These are phyloP conservation scores for Hypoxylon fragiforme DNA, from an alignment of 495 filamentous ascomycete genomes.

Conservation along the genomic window DNA sequence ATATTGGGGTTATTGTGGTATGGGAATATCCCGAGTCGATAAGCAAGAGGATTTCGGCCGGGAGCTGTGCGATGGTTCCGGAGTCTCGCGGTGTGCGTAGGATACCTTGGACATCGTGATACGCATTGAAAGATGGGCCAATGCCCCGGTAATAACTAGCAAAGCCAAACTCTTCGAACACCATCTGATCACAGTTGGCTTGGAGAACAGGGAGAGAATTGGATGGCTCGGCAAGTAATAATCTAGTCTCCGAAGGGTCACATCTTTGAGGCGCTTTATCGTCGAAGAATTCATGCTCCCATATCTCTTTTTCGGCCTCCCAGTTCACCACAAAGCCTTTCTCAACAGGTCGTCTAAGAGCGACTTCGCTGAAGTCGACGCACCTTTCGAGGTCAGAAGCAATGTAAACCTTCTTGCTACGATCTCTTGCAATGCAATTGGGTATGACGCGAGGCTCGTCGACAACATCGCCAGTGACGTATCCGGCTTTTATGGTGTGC, in stretches of 20 bases:
- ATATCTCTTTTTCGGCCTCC: slow-evolving; percentile 95
- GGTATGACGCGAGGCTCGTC: slow-evolving; percentile 73
- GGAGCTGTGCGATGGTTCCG: slow-evolving; percentile 49
- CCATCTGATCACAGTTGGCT: slow-evolving; percentile 89
- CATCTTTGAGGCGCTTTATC: slow-evolving; percentile 66
- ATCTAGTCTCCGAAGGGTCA: slow-evolving; percentile 76
- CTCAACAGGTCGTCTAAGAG: slow-evolving; percentile 87
- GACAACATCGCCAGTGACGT: slow-evolving; percentile 53
- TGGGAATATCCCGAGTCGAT: slow-evolving; percentile 93
- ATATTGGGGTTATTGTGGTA: slow-evolving; percentile 86
- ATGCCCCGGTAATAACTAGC: slow-evolving; percentile 76
- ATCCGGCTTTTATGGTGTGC: slow-evolving; percentile 91
- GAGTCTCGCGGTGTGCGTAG: slow-evolving; percentile 54
- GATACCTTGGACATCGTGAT: slow-evolving; percentile 72
- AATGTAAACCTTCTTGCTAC: slow-evolving; percentile 75
- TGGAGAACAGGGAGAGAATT: slow-evolving; percentile 81
- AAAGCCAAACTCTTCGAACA: slow-evolving; percentile 99
- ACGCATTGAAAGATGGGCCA: slow-evolving; percentile 75
- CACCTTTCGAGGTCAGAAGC: slow-evolving; percentile 80
- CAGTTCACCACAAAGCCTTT: slow-evolving; percentile 96
- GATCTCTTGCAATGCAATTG: slow-evolving; percentile 84
- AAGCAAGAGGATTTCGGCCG: slow-evolving; percentile 81
- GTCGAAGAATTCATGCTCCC: slow-evolving; percentile 88
- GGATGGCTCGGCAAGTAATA: slow-evolving; percentile 89
- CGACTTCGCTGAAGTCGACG: slow-evolving; percentile 85